These are phyloP conservation scores for Schizochytrium sp. DNA, from an alignment of 108 stramenopile genomes.

Conservation along the genomic window DNA sequence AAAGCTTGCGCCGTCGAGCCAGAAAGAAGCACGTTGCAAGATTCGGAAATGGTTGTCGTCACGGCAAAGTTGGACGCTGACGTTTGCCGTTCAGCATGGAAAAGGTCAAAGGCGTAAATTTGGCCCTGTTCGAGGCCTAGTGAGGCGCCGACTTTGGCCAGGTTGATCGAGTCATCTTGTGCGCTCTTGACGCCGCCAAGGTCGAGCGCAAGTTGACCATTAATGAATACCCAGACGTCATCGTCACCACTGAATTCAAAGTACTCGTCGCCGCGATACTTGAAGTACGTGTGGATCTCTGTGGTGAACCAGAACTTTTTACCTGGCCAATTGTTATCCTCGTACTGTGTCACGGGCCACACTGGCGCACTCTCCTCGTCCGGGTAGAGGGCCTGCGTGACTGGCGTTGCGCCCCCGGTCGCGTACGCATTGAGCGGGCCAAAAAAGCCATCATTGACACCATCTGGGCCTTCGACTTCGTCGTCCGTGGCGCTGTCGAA, in stretches of 20 bases:
- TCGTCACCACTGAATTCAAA: neutral
- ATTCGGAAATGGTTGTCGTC: neutral
- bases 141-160: neutral
- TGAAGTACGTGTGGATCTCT: slow-evolving; percentile 6
- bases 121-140: neutral
- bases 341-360: neutral
- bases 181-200: neutral
- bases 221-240: neutral
- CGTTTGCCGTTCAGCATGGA: slow-evolving; percentile 1
- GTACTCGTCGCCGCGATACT: slow-evolving; percentile 7
- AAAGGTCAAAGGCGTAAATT: slow-evolving; percentile 6
- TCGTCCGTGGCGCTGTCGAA: neutral
- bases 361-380: neutral
- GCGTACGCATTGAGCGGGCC: neutral
- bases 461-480: neutral
- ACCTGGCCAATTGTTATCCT: neutral
- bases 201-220: neutral
- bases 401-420: neutral
- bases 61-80: neutral
- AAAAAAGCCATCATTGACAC: neutral
- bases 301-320: slow-evolving; percentile 15
- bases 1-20: neutral
- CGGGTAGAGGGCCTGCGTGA: neutral
- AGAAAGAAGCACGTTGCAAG: neutral
- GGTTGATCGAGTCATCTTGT: neutral